phyloP scores from a whole-genome alignment of 176 grass and related monocot genomes.

The Paspalum vaginatum region DNA sequence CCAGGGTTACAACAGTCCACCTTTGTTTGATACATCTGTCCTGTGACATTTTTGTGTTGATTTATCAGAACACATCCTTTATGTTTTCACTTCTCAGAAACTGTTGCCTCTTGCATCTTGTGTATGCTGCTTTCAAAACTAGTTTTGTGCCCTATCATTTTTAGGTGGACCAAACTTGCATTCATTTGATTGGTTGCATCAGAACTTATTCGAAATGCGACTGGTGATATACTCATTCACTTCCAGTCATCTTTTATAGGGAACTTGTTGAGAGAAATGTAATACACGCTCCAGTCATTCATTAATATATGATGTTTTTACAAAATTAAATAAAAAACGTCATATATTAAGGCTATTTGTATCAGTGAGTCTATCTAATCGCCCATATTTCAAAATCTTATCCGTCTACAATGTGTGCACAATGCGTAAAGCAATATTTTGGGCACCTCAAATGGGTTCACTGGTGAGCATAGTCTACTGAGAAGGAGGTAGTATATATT shows the following conservation, averaged over 20 bases:
- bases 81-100: constrained; percentile 14
- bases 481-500: too few species aligned
- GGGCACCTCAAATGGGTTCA: too few species aligned
- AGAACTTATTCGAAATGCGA: not conserved
- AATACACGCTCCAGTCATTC: too few species aligned
- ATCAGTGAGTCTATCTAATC: too few species aligned
- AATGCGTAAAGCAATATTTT: too few species aligned
- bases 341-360: too few species aligned
- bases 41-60: constrained; percentile 45
- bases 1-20: constrained; percentile 32
- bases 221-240: not conserved
- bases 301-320: too few species aligned
- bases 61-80: constrained; percentile 38
- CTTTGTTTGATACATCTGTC: constrained; percentile 44
- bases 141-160: not conserved
- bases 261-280: not conserved
- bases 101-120: constrained; percentile 21
- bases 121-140: not conserved
- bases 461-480: too few species aligned
- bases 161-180: not conserved
- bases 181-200: not conserved
- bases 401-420: too few species aligned
- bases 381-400: too few species aligned
- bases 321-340: too few species aligned
- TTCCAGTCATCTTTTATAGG: not conserved